Conservation (phyloP, 441 rosid species). For the Brassica hybrid region DNA sequence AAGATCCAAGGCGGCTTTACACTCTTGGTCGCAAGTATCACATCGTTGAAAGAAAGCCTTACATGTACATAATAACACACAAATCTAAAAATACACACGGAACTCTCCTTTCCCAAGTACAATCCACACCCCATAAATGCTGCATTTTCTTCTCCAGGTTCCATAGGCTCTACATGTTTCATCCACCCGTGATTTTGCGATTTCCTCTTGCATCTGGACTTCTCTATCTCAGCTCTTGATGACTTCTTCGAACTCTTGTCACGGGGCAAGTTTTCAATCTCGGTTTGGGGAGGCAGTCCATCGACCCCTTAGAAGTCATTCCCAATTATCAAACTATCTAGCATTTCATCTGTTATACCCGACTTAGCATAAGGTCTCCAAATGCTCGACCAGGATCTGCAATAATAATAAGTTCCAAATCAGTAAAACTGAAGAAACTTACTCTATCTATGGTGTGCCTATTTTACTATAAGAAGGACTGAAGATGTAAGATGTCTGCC, state of each 20-base stretch:
- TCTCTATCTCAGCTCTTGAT: conserved; percentile 71
- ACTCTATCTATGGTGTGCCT: no score
- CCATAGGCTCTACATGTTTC: conserved; percentile 94
- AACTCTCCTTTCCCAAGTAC: conserved; percentile 80
- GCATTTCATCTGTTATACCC: conserved; percentile 90
- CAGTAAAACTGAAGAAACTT: conserved; percentile 10
- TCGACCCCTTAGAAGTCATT: conserved; percentile 75
- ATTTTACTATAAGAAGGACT: no score
- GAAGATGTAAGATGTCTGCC: no score
- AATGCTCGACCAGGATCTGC: conserved; percentile 87
- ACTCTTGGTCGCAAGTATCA: conserved; percentile 79
- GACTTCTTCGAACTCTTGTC: conserved; percentile 76
- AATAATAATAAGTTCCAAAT: conserved; percentile 25
- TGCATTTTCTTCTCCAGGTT: conserved; percentile 93
- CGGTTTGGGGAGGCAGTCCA: conserved; percentile 82
- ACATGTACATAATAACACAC: conserved; percentile 52
- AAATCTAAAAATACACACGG: conserved; percentile 58
- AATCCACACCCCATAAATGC: conserved; percentile 88
- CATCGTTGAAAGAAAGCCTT: conserved; percentile 83
- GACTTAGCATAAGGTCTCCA: conserved; percentile 90
- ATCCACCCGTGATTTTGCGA: conserved; percentile 87
- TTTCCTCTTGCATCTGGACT: conserved; percentile 90
- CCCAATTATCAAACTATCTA: conserved; percentile 84
- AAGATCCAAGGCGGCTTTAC: conserved; percentile 54
- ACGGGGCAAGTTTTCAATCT: conserved; percentile 72